phyloP scores from a whole-genome alignment of 2,329 filamentous ascomycete genomes.

The Talaromyces sp. region DNA sequence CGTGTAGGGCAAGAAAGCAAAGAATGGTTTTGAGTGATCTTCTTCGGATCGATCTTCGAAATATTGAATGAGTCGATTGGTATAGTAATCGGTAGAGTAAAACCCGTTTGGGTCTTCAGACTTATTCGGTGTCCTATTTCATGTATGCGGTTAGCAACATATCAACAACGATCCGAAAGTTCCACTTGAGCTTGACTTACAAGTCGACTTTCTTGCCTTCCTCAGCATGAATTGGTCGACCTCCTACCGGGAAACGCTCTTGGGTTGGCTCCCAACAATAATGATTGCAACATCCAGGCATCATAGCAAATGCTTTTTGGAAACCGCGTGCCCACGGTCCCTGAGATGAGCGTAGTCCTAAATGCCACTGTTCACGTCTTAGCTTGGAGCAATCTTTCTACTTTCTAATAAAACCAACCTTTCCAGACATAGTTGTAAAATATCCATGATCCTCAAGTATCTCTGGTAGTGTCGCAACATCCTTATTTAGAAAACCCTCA shows the following conservation, averaged over 20 bases:
- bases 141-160: background rate
- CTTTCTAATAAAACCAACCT: background rate
- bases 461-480: background rate
- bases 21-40: background rate
- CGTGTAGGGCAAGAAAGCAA: constrained; percentile 5
- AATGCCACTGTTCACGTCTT: background rate
- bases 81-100: constrained; percentile 1
- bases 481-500: constrained; percentile 6
- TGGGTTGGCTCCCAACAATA: constrained; percentile 10
- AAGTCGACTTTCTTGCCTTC: background rate
- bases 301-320: constrained; percentile 13
- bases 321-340: background rate
- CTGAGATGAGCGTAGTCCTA: background rate
- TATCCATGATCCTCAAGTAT: constrained; percentile 6
- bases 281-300: constrained; percentile 14
- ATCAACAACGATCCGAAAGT: background rate
- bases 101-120: background rate
- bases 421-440: background rate
- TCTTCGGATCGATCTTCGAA: background rate
- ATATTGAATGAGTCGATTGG: constrained; percentile 2
- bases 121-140: background rate
- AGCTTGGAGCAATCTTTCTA: background rate
- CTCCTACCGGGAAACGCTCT: background rate
- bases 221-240: background rate
- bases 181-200: background rate